phyloP scores from a whole-genome alignment of 2,329 filamentous ascomycete species.

The Pseudocercospora eumusae region DNA sequence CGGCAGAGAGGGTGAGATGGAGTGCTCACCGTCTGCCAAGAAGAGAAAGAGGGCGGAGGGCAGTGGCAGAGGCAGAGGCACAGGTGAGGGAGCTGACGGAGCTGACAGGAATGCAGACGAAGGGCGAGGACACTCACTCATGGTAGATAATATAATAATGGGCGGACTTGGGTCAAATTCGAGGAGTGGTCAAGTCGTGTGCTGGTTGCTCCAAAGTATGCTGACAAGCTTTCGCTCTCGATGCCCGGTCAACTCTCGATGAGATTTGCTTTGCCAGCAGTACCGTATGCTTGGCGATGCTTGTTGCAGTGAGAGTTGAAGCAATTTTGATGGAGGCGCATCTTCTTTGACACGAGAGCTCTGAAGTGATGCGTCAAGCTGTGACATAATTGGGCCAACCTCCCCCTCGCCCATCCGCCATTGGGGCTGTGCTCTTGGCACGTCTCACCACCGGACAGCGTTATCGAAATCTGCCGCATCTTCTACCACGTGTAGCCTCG shows the following conservation, averaged over 20 bases:
- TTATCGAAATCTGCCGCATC: background rate
- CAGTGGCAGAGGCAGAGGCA: background rate
- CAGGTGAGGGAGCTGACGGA: background rate
- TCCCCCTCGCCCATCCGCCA: background rate
- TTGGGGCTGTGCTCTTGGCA: constrained; percentile 6
- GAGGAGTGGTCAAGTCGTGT: background rate
- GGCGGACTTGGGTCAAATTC: background rate
- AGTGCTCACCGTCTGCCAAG: constrained; percentile 5
- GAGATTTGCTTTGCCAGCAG: too few relatives aligned
- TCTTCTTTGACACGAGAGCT: background rate
- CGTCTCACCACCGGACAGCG: background rate
- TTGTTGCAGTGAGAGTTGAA: background rate
- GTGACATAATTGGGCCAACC: background rate
- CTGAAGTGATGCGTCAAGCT: background rate
- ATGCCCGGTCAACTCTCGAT: background rate
- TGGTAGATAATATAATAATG: background rate
- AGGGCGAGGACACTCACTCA: background rate
- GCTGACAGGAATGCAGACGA: background rate
- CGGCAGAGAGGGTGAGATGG: background rate
- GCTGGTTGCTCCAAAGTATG: background rate
- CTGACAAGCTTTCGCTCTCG: background rate
- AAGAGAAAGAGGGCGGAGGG: background rate
- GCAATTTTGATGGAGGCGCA: background rate
- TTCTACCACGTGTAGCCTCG: background rate
- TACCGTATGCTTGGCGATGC: background rate